These are phyloP conservation scores for Nepenthes alata DNA, from an alignment of 179 eudicot species.

Conservation along the genomic window DNA sequence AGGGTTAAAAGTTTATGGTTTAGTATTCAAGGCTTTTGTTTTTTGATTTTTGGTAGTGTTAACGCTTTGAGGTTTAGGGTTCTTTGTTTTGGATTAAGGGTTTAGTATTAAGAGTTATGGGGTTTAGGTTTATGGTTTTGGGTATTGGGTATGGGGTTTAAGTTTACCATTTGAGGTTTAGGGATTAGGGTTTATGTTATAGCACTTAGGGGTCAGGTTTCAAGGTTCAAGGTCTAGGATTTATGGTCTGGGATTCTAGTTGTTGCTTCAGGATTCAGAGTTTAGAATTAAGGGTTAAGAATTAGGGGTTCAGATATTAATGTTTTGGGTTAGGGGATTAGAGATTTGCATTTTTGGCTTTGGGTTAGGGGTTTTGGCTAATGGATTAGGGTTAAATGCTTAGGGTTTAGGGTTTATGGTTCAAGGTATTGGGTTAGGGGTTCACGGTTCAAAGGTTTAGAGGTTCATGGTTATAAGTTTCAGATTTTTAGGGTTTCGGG, in stretches of 20 bases:
- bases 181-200: too few species aligned
- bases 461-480: too few species aligned
- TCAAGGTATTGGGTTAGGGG: neutral
- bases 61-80: too few species aligned
- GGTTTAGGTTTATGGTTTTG: conserved; percentile 9
- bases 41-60: too few species aligned
- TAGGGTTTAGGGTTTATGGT: conserved; percentile 10
- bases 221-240: conserved; percentile 8
- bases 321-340: too few species aligned
- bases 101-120: conserved; percentile 9
- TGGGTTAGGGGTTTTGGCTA: too few species aligned
- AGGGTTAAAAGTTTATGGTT: too few species aligned
- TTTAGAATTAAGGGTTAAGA: conserved; percentile 4
- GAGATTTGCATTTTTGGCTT: too few species aligned
- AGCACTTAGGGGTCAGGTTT: conserved; percentile 4
- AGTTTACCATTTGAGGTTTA: conserved; percentile 5
- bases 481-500: too few species aligned
- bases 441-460: too few species aligned
- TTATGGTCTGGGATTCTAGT: conserved; percentile 10
- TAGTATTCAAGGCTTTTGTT: too few species aligned
- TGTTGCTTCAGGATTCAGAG: conserved; percentile 8
- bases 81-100: conserved; percentile 14
- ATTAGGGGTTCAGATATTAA: conserved; percentile 3
- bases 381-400: conserved; percentile 8
- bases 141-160: conserved; percentile 12